Evolutionary conservation across 2,329 filamentous ascomycete genomes (phyloP).

Genomic region (Diaporthe batatas): DNA sequence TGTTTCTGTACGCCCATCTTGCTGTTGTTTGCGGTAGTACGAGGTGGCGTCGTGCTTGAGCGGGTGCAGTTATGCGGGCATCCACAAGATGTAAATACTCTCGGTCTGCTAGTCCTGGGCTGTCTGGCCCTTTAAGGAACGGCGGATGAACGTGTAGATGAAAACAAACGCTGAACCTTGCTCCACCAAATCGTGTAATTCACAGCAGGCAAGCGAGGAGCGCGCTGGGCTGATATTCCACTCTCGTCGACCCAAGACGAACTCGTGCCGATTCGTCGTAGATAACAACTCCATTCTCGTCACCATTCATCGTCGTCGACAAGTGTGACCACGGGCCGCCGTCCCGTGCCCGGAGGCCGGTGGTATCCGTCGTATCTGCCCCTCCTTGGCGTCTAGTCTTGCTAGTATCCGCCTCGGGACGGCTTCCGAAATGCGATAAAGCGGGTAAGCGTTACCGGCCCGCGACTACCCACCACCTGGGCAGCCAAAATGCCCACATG

Average conservation of each 20-base stretch:
- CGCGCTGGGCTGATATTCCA: background rate
- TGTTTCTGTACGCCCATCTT: background rate
- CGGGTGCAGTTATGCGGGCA: background rate
- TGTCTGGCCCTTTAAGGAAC: background rate
- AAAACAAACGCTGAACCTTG: background rate
- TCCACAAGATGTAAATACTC: background rate
- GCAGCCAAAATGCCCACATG: background rate
- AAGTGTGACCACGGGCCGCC: slow-evolving; percentile 14
- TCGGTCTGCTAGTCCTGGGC: background rate
- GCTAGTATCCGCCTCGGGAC: slow-evolving; percentile 13
- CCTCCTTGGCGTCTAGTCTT: background rate
- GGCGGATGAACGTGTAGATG: background rate
- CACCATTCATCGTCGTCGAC: slow-evolving; percentile 10
- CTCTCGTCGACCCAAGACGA: background rate
- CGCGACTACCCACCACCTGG: background rate
- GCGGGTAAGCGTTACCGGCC: slow-evolving; percentile 1
- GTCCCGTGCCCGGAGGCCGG: slow-evolving; percentile 8
- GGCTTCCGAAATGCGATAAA: slow-evolving; percentile 32
- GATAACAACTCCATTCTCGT: background rate
- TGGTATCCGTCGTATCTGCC: background rate
- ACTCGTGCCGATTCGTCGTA: slow-evolving; percentile 16
- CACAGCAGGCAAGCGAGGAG: no score
- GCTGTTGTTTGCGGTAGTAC: background rate
- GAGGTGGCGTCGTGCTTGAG: background rate
- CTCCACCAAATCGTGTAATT: background rate